Conservation (phyloP, 441 rosid genomes). For the Pelargonium fulgidum region DNA sequence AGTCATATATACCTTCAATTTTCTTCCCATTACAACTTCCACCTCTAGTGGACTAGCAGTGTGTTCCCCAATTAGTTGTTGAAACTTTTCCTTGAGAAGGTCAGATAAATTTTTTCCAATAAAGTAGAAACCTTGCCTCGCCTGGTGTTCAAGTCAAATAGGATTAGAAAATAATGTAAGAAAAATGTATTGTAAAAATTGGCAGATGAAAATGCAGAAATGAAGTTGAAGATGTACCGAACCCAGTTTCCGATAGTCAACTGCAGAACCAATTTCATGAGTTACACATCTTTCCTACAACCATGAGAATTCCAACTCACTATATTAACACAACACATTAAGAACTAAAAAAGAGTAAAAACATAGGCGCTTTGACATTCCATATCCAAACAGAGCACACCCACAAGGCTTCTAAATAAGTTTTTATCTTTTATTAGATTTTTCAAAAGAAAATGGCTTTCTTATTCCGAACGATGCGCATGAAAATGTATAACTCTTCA, state of each 20-base stretch:
- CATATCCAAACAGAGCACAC: too few species aligned
- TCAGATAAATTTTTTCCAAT: slow-evolving; percentile 54
- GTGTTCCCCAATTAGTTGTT: slow-evolving; percentile 56
- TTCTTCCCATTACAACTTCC: slow-evolving; percentile 98
- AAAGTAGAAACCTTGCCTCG: slow-evolving; percentile 86
- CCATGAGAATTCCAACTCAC: slow-evolving; percentile 11
- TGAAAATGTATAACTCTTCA: neutral
- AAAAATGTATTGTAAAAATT: neutral
- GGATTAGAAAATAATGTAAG: slow-evolving; percentile 9
- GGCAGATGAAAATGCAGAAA: slow-evolving; percentile 12
- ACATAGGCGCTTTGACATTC: too few species aligned
- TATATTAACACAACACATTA: slow-evolving; percentile 8
- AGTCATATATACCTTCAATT: slow-evolving; percentile 41
- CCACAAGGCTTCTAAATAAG: too few species aligned
- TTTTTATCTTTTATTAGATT: too few species aligned
- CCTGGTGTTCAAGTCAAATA: slow-evolving; percentile 41
- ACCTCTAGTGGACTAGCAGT: slow-evolving; percentile 52
- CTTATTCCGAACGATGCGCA: neutral
- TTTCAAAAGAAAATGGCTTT: too few species aligned
- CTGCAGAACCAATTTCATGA: slow-evolving; percentile 82
- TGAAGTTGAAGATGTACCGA: slow-evolving; percentile 42
- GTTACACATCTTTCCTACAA: slow-evolving; percentile 66
- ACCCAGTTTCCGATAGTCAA: slow-evolving; percentile 83
- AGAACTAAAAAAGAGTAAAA: neutral
- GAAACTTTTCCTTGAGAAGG: slow-evolving; percentile 54